Conservation (phyloP, 139 green algal genomes). For the Micractinium conductrix region DNA sequence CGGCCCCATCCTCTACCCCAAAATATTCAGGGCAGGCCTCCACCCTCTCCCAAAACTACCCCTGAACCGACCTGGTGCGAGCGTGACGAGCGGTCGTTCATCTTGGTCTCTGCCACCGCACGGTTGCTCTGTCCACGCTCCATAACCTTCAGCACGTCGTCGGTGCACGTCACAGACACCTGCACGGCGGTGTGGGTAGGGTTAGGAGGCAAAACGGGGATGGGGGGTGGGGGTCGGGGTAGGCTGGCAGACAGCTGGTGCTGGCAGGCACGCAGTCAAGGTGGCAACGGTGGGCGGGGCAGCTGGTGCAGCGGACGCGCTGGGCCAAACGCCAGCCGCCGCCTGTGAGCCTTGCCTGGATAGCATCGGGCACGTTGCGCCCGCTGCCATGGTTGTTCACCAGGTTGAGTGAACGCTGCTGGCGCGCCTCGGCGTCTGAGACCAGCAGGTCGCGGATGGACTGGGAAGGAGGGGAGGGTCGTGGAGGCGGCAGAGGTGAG, state of each 20-base stretch:
- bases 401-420: conserved; percentile 65
- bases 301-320: not conserved
- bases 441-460: conserved; percentile 78
- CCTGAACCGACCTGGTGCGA: conserved; percentile 18
- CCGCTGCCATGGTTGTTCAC: conserved; percentile 76
- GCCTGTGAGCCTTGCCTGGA: too few species aligned
- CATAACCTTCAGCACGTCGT: conserved; percentile 87
- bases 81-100: conserved; percentile 92
- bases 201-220: not conserved
- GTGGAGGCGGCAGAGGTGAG: not conserved
- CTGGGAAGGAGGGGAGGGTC: not conserved
- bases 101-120: conserved; percentile 81
- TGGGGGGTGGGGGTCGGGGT: too few species aligned
- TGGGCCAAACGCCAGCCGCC: too few species aligned
- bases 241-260: too few species aligned
- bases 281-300: too few species aligned
- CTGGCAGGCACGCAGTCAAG: too few species aligned
- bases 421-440: not conserved
- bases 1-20: not conserved
- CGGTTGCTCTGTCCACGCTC: conserved; percentile 60
- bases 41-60: too few species aligned
- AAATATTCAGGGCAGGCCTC: too few species aligned
- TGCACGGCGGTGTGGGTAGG: conserved; percentile 26
- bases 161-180: conserved; percentile 64
- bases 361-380: conserved; percentile 82